Conservation (phyloP, 2,329 filamentous ascomycete species). For the Fusarium pininemorale region DNA sequence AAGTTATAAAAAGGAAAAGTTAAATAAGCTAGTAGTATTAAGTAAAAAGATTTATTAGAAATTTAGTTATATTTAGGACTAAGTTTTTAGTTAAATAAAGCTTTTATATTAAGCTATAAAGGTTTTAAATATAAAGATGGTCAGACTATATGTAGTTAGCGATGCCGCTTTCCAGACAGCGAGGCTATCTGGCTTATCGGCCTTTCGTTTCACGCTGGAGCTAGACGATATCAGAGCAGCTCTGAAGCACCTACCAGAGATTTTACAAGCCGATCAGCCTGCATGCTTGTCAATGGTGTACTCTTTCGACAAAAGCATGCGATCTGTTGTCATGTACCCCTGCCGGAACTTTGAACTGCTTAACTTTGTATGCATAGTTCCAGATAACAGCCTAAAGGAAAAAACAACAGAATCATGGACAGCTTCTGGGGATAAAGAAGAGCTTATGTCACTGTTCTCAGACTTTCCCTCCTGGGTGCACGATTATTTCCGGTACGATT, state of each 20-base stretch:
- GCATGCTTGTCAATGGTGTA: not conserved
- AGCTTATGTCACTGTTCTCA: not conserved
- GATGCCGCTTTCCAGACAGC: not conserved
- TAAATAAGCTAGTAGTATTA: too few relatives aligned
- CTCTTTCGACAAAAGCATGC: not conserved
- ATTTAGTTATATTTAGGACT: too few relatives aligned
- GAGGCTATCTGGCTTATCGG: not conserved
- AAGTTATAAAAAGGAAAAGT: too few relatives aligned
- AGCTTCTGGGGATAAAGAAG: not conserved
- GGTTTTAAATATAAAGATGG: too few relatives aligned
- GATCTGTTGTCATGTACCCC: not conserved
- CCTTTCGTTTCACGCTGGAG: not conserved
- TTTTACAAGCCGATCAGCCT: not conserved
- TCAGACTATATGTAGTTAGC: too few relatives aligned
- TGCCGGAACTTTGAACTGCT: not conserved
- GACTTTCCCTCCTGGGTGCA: not conserved
- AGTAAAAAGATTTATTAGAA: too few relatives aligned
- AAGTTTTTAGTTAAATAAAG: too few relatives aligned
- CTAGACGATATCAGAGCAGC: not conserved
- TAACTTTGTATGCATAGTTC: not conserved
- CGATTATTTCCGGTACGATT: not conserved
- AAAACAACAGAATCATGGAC: not conserved
- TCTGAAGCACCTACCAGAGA: not conserved
- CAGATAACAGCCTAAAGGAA: not conserved
- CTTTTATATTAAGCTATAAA: too few relatives aligned